A percentile compares a stretch with the other conserved stretches of the same genome.
Evolutionary conservation across 768 basidiomycete species (phyloP).

Genomic region (Pleurotus ostreatus): DNA sequence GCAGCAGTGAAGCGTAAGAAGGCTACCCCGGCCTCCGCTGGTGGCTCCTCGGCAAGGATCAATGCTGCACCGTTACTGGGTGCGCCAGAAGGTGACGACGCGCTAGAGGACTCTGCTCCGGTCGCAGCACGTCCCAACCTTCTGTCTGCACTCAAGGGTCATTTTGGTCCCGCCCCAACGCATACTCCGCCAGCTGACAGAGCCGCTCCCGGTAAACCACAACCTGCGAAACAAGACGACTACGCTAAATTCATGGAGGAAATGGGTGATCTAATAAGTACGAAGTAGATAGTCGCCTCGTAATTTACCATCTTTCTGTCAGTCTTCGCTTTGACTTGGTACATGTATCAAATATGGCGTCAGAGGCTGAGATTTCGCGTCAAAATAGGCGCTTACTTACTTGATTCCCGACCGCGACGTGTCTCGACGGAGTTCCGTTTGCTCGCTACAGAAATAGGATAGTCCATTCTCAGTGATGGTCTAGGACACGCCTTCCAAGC

Average conservation of each 20-base stretch:
- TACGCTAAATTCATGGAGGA: constrained; percentile 77
- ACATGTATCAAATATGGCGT: background rate
- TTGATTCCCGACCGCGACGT: background rate
- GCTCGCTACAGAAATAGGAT: background rate
- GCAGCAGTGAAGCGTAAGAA: constrained; percentile 76
- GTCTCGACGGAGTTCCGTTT: constrained; percentile 6
- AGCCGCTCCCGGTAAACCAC: constrained; percentile 13
- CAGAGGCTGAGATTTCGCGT: background rate
- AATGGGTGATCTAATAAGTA: constrained; percentile 61
- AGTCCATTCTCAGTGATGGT: background rate
- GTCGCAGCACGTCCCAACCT: constrained; percentile 60
- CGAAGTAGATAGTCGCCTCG: constrained; percentile 13
- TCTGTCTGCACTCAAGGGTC: constrained; percentile 53
- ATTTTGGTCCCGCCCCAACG: constrained; percentile 43
- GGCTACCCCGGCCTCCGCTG: constrained; percentile 22
- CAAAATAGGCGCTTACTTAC: background rate
- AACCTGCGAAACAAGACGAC: constrained; percentile 53
- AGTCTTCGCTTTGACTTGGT: background rate
- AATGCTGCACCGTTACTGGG: constrained; percentile 63
- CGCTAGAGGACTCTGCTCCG: constrained; percentile 20
- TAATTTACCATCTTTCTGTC: background rate
- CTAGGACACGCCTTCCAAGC: background rate
- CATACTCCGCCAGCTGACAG: no score
- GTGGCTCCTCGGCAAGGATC: constrained; percentile 34
- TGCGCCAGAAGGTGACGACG: constrained; percentile 21